Evolutionary conservation across 179 eudicot genomes (phyloP).

Genomic region (Spinacia oleracea): DNA sequence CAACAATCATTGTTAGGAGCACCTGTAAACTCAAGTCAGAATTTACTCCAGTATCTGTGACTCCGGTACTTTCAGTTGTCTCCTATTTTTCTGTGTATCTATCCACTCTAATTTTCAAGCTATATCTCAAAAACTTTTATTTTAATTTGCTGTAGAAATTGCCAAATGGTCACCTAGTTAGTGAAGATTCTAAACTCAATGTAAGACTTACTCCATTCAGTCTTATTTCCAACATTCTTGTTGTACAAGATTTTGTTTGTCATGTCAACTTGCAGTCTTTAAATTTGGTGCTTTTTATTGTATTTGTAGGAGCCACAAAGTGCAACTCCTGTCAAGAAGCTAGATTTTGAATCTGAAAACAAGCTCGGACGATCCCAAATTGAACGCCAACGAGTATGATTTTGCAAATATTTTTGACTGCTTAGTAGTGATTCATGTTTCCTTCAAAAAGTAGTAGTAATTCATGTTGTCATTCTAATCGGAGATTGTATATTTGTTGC

Average conservation of each 20-base stretch:
- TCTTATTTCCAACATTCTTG: not conserved
- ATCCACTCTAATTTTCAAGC: not conserved
- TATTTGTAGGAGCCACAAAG: slow-evolving; percentile 47
- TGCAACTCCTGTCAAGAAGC: slow-evolving; percentile 47
- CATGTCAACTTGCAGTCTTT: not conserved
- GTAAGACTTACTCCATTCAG: slow-evolving; percentile 27
- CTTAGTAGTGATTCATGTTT: too few relatives aligned
- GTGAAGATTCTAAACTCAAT: too few relatives aligned
- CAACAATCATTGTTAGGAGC: slow-evolving; percentile 51
- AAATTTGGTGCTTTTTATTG: not conserved
- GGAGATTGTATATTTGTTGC: too few relatives aligned
- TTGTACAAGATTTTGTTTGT: not conserved
- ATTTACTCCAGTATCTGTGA: slow-evolving; percentile 37
- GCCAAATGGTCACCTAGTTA: slow-evolving; percentile 76
- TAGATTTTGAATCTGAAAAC: slow-evolving; percentile 59
- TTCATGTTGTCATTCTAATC: too few relatives aligned
- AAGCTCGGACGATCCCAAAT: slow-evolving; percentile 50
- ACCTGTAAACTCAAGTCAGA: slow-evolving; percentile 45
- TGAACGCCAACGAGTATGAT: slow-evolving; percentile 65
- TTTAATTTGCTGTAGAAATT: slow-evolving; percentile 42
- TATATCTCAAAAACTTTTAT: not conserved
- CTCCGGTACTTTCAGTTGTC: slow-evolving; percentile 39
- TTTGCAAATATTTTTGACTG: not conserved
- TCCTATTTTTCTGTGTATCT: not conserved
- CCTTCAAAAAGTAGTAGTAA: too few relatives aligned